Evolutionary conservation across 352 stramenopile species (phyloP), one percentile per base, ranked within the genome.

Genomic region (Phytophthora palmivora): DNA sequence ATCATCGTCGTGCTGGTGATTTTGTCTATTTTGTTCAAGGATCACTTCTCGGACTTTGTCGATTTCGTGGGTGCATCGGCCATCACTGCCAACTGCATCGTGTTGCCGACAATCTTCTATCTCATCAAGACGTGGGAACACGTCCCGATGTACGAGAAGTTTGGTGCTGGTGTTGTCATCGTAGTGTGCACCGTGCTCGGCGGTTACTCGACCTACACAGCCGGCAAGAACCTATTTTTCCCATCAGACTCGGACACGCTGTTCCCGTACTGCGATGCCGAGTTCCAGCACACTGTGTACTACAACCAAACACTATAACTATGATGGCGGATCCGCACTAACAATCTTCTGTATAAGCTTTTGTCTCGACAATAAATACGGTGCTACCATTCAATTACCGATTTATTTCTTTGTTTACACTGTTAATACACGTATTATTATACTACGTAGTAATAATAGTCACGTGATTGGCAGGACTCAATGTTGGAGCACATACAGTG

Each of bases 81-180:
- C 50, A 84, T 84, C 53, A 76, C 78, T 18, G 56, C 78, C 28
- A 79, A 79, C 70, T 89, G 78, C 59, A 84, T 87, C 28, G 74
- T 87, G 16, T 53, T 89, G 36, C 80, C 80, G 3, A 87, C 79
- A 32, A 44, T 69, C 15, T 86, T 86, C 56, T 89, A 87, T 74
- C 63, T 87, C 32, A 76, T 79, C 58, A 84, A 82, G 65, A 62
- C 78, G 14, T 86, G 77, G 76, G 49, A 60, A n/a, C 63, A 66
- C 21, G 48, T 89, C 30, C 58, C 68, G 3, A 30, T 78, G 9
- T 71, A 76, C 21, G 73, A 87, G 53, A 74, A 78, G 56, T 70
- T 84, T 44, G 55, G 51, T 4, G 63, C 57, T 39, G 55, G 18
- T 3, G n/a, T 75, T 14, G 50, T 82, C 28, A 49, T 88, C 5